Evolutionary conservation across 495 filamentous ascomycete genomes (phyloP), one percentile per base, ranked within the genome.

Genomic region (Mytilinidion resinicola): DNA sequence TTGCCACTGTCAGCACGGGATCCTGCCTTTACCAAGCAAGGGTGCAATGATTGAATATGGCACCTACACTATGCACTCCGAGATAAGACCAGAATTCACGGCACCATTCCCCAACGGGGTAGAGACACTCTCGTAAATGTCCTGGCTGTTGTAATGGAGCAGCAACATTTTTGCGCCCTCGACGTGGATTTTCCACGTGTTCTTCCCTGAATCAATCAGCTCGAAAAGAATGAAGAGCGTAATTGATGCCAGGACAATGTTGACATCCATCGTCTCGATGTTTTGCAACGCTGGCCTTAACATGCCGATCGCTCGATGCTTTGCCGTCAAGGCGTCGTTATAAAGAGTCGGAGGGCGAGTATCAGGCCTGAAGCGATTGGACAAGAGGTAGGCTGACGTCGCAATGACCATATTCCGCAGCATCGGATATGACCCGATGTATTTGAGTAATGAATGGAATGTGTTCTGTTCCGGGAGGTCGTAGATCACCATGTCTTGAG

Each of bases 11-110:
- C n/a, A 34, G 41, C 35, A 41, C 1, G 9, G 19, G 19, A n/a
- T n/a, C n/a, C n/a, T n/a, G n/a, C n/a, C n/a, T n/a, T n/a, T n/a
- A n/a, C n/a, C n/a, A n/a, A n/a, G n/a, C n/a, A n/a, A n/a, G n/a
- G n/a, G n/a, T n/a, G 20, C 15, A 1, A 9, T 3, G 21, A 14
- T 1, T 1, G 39, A 11, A 15, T 1, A 10, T 33, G 9, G 14
- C 9, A 60, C 62, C 25, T 61, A 66, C 63, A 66, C 63, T 33
- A 66, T 21, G 36, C 55, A 59, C 30, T 66, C 63, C n/a, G 63
- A 51, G 7, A 66, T 52, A 3, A 66, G 36, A 39, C 37, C 55
- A 12, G 30, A 19, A 14, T 59, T 55, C 11, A 62, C 33, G 37
- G 33, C 38, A 41, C 55, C 59, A 37, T 56, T 62, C 10, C 3